Evolutionary conservation across 1,139 yeast genomes (phyloP), one percentile per base, ranked within the genome.

Genomic region (Debaryomyces fabryi): DNA sequence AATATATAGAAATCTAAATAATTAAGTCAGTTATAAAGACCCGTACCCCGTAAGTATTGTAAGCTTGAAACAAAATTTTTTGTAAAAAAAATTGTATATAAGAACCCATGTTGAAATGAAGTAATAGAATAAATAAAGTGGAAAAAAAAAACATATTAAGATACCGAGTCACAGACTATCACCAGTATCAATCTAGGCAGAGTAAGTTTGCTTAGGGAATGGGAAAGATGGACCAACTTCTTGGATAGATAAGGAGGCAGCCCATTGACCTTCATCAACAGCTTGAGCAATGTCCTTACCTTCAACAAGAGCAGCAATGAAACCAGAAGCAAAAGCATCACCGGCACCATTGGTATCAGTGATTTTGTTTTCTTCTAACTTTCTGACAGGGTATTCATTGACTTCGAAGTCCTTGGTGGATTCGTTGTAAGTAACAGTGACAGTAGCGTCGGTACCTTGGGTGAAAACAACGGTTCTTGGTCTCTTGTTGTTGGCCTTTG

Each of bases 311-410:
- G 92, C 95, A 52, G 97, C 97, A 58, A 92, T 73, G 71, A 93
- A 93, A 50, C 99, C 99, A 65, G 96, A 96, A 51, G 98, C 99
- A 67, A 93, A 93, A 21, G 99, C 98, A 68, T 93, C 99, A 69
- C 99, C 99, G 42, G 99, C 99, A 77, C 99, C 99, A 74, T 93
- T 93, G 66, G 98, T 89, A 75, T 93, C 99, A 50, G 80, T 85
- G 55, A 93, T 81, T 70, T 86, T 77, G 45, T 78, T 72, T 42
- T 81, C 64, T 42, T 82, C 86, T 64, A 93, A 79, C 53, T 85
- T 81, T 59, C 82, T 86, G 48, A 93, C 97, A 46, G 87, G 78
- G 77, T 71, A 83, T 60, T 76, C 74, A 57, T 79, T 69, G 53
- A 80, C 72, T 20, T 67, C 69, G 60, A 68, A 79, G 39, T 77